Base-by-base conservation (phyloP, 306 rosid species). In the Gastrolobium villosum region DNA sequence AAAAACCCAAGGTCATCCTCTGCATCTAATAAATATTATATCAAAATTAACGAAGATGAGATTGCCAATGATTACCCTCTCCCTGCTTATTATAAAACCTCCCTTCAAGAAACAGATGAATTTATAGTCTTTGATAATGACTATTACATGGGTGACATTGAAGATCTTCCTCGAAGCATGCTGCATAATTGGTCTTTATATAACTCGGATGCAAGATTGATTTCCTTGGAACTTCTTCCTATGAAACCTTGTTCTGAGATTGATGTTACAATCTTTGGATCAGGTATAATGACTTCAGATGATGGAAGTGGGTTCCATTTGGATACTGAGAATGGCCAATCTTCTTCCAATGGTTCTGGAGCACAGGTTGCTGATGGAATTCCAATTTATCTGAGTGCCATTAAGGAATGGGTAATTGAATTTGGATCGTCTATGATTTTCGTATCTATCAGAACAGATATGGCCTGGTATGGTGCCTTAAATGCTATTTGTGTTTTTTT, bases 401-500 rank as follows among this genome's bases (percentile, higher is more conserved):
- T 95, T 74, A 95, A 93, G 83, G 99, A 95, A 72, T 95, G 99
- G 99, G 84, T 93, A 97, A 90, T 95, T 76, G 99, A 95, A 81
- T 91, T 89, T 82, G 99, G 99, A 2, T 79, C 98, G 7, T 88
- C 98, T 43, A 91, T 95, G 93, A 57, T 95, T 78, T 91, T 89
- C 76, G 87, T 93, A 77, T 93, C 97, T 35, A 87, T 95, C 81
- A 90, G 98, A 70, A 95, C 99, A 9, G 99, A 95, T 79, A 76
- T 91, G 91, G 97, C 97, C 75, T 95, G 99, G 99, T 95, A 88
- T 11, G 81, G 28, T 69, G 49, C 72, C 36, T 70, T 63, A 61
- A 48, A 59, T 79, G 43, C 39, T 40, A 14, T 67, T 26, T 53
- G 6, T 28, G 10, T 9, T 39, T 61, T 60, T n/a, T n/a, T 3